Evolutionary conservation across 164 flowering plant species (phyloP).

Genomic region (Kalanchoe fedtschenkoi): DNA sequence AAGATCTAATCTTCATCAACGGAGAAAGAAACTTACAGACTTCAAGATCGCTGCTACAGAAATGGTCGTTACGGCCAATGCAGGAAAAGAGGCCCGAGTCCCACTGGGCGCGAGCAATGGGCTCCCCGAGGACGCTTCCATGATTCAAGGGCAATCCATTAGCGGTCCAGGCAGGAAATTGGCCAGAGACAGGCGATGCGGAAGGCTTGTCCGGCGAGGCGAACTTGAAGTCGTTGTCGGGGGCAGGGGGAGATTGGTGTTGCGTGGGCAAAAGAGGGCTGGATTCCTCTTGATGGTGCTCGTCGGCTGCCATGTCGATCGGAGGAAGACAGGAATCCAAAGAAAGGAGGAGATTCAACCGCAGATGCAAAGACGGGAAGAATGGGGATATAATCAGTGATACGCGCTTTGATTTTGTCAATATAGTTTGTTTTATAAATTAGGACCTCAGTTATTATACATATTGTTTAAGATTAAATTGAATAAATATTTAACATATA

Average conservation of each 20-base stretch:
- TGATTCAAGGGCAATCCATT: conserved; percentile 64
- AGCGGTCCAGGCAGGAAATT: conserved; percentile 44
- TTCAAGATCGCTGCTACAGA: conserved; percentile 96
- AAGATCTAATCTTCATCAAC: no score
- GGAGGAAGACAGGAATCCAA: not conserved
- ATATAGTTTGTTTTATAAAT: not conserved
- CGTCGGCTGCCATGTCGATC: not conserved
- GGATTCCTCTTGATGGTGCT: not conserved
- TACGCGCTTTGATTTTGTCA: not conserved
- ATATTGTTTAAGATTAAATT: no score
- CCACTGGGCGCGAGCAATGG: conserved; percentile 53
- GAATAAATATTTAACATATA: no score
- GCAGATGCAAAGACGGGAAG: not conserved
- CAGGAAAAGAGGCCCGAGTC: conserved; percentile 60
- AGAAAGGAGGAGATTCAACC: not conserved
- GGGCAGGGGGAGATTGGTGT: not conserved
- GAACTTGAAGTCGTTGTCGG: not conserved
- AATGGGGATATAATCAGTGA: not conserved
- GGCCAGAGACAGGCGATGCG: not conserved
- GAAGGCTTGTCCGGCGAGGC: not conserved
- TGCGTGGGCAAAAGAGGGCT: not conserved
- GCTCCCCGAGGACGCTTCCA: conserved; percentile 64
- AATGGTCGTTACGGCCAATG: conserved; percentile 75
- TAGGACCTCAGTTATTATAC: no score
- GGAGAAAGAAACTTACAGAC: conserved; percentile 54